Evolutionary conservation across 495 filamentous ascomycete genomes (phyloP).

Genomic region (Pyrenula massariospora): DNA sequence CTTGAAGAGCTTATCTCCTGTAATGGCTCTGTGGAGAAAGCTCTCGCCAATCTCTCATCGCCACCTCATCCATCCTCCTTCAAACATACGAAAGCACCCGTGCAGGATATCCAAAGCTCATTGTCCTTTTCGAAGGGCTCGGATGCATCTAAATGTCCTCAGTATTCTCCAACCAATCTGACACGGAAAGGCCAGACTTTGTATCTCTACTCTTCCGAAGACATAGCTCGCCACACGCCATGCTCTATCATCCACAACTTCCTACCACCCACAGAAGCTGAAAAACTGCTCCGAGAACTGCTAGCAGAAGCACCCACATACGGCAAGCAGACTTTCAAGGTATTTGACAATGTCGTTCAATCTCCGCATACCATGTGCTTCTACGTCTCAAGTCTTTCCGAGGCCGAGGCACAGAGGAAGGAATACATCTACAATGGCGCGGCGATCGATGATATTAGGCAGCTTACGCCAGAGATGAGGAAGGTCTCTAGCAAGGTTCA

Average conservation of each 20-base stretch:
- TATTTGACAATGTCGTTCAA: conserved; percentile 76
- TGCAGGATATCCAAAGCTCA: conserved; percentile 44
- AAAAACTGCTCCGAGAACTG: conserved; percentile 61
- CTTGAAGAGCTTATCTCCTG: conserved; percentile 69
- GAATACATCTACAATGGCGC: conserved; percentile 81
- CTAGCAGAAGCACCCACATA: conserved; percentile 68
- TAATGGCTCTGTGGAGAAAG: conserved; percentile 62
- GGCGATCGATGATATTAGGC: conserved; percentile 59
- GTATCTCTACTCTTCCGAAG: conserved; percentile 66
- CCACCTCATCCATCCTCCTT: conserved; percentile 9
- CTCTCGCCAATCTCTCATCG: conserved; percentile 37
- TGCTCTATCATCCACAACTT: conserved; percentile 91
- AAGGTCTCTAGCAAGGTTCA: conserved; percentile 55
- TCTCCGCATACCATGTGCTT: conserved; percentile 72
- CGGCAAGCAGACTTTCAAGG: conserved; percentile 58
- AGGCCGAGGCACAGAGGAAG: conserved; percentile 48
- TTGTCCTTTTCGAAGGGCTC: conserved; percentile 18
- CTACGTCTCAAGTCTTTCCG: conserved; percentile 61
- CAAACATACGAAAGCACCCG: conserved; percentile 22
- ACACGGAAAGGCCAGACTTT: conserved; percentile 72
- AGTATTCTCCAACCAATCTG: conserved; percentile 33
- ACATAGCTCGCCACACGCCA: conserved; percentile 70
- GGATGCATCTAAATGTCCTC: conserved; percentile 9
- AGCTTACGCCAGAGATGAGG: conserved; percentile 58
- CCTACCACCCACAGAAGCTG: conserved; percentile 57